Evolutionary conservation across 1,284 basidiomycete genomes (phyloP), one percentile per base, ranked within the genome.

Genomic region (Hemileia vastatrix): DNA sequence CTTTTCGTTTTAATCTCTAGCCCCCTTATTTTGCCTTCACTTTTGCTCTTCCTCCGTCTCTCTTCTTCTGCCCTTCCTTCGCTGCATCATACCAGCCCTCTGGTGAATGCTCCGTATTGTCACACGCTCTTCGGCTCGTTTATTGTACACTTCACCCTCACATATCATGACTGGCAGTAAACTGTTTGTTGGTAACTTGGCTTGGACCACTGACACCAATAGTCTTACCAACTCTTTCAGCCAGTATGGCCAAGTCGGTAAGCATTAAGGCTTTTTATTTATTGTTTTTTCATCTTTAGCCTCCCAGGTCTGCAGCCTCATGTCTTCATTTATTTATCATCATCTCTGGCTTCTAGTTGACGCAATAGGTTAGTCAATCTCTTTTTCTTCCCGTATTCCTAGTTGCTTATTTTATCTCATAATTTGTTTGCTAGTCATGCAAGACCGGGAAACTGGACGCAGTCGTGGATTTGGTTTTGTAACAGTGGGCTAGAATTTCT

Each of bases 401-500:
- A 8, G 13, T 11, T 24, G 19, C 48, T n/a, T 50, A 1, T 50
- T 54, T 57, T 18, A 36, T 33, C 36, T 44, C 51, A 66, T 54
- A 2, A 18, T 21, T 19, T 8, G 18, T 24, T 40, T 19, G 43
- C 70, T 74, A 60, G 91, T 95, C 79, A 94, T 94, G 91, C 88
- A 90, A 81, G 92, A 95, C 81, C 89, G 91, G 75, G 91, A 94
- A 77, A 94, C 92, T 67, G 88, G 90, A 70, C 89, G 91, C 76
- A 94, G 91, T 70, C 89, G 92, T 74, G 90, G 92, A 76, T 96
- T 96, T 77, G 92, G 92, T 67, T 95, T 95, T 78, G 91, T 96
- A 36, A 59, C 57, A 33, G 57, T 59, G 49, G 36, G 57, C 49
- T 52, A 27, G 49, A 33, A 52, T 59, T 52, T 53, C 50, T 36